Conservation (phyloP, 2,329 filamentous ascomycete species). For the Trichophyton schoenleinii region DNA sequence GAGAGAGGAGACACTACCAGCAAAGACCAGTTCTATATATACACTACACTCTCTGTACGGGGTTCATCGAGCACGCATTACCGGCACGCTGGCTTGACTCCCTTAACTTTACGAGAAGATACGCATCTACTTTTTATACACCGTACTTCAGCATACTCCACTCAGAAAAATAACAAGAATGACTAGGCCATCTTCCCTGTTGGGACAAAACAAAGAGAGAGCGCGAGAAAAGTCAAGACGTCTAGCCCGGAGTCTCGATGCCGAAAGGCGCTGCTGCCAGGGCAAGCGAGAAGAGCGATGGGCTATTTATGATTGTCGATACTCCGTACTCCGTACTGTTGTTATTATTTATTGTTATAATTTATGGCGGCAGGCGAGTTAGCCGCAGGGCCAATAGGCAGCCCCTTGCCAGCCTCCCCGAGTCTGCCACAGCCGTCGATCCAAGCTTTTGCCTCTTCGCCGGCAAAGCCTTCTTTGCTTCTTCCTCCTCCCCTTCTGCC, state of each 20-base stretch:
- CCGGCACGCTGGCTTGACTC: background rate
- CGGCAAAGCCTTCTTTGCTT: background rate
- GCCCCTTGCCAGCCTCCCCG: background rate
- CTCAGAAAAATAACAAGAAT: background rate
- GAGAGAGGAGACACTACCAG: no score
- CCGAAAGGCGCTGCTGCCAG: background rate
- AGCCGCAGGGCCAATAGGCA: background rate
- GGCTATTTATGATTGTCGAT: no score
- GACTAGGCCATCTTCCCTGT: background rate
- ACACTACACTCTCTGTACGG: background rate
- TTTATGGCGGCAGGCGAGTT: background rate
- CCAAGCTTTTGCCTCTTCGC: background rate
- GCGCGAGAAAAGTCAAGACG: background rate
- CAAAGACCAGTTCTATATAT: slow-evolving; percentile 3
- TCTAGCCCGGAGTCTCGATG: background rate
- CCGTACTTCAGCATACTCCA: background rate
- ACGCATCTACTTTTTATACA: no score
- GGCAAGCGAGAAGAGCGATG: no score
- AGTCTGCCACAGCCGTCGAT: background rate
- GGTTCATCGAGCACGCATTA: background rate
- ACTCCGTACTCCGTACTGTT: no score
- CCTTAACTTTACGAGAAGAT: background rate
- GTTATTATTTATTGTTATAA: background rate
- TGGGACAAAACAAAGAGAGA: background rate
- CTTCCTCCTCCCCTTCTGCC: background rate